Evolutionary conservation across 2,329 filamentous ascomycete genomes (phyloP).

Genomic region (Phialocephala sp.): DNA sequence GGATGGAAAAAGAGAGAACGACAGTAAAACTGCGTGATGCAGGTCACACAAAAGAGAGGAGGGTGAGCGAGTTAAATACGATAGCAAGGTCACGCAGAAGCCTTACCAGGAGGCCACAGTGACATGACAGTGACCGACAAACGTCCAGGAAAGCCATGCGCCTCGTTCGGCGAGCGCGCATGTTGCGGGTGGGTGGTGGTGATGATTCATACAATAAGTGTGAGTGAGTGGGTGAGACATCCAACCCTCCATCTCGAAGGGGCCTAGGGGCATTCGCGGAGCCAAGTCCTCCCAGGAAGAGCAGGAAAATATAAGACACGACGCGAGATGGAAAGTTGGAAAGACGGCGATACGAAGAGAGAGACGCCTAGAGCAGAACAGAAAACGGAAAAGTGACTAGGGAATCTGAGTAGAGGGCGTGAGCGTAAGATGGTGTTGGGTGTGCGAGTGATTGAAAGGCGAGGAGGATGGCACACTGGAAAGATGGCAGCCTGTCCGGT

Average conservation of each 20-base stretch:
- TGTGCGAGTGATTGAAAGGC: background rate
- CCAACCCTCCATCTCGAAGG: conserved; percentile 19
- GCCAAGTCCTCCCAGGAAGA: background rate
- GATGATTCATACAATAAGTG: conserved; percentile 30
- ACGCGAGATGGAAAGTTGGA: background rate
- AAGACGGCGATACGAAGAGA: conserved; percentile 52
- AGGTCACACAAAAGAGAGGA: conserved; percentile 24
- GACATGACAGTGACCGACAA: background rate
- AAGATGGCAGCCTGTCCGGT: conserved; percentile 33
- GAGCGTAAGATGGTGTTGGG: conserved; percentile 5
- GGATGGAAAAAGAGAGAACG: conserved; percentile 9
- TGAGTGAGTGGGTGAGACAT: conserved; percentile 30
- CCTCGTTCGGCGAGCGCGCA: conserved; percentile 34
- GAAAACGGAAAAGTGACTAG: conserved; percentile 16
- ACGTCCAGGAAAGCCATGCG: conserved; percentile 28
- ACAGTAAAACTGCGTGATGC: conserved; percentile 14
- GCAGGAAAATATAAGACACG: background rate
- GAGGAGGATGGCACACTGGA: background rate
- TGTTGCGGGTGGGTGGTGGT: conserved; percentile 35
- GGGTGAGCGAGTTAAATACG: conserved; percentile 26
- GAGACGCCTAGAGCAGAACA: conserved; percentile 9
- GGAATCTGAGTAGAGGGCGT: conserved; percentile 11
- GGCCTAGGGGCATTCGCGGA: conserved; percentile 41
- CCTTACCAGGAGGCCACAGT: conserved; percentile 31
- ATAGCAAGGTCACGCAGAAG: conserved; percentile 38